Base-by-base conservation (phyloP, 2,329 filamentous ascomycete genomes). In the Arthrobotrys pseudoclavata region DNA sequence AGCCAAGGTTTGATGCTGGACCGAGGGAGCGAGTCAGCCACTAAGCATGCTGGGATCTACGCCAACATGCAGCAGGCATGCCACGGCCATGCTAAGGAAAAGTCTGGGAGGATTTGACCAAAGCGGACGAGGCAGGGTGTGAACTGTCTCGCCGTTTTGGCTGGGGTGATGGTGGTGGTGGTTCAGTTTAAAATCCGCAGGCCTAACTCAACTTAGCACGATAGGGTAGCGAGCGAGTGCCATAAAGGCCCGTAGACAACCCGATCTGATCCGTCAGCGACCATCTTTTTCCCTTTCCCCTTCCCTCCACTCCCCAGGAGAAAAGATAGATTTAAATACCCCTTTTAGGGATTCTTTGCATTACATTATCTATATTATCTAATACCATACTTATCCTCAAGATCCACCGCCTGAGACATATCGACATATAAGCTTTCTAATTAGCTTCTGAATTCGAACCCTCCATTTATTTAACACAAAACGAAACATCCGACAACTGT, bases 171-270 rank as follows among this genome's bases (percentile, higher is more conserved):
- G 42, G 42, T 45, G 42, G 42, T 45, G 42, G 57, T 63, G 34
- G 42, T 63, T 53, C 18, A 42, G 37, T 48, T 52, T 61, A 61
- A 69, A 69, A 62, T 61, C 68, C 57, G 50, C 45, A 29, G 57
- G 60, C 64, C 37, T 31, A 71, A 55, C 26, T 37, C 18, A 50
- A 80, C 83, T 83, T 82, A 22, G 55, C 69, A 53, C 31, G 69
- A 62, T 47, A 22, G 15, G 3, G 18, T 60, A 22, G 55, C 29
- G 52, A 55, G 52, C 52, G 26, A 60, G 63, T 64, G 37, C 52
- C 61, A 66, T 72, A 77, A 77, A 77, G 61, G 74, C 67, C 61
- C 67, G 61, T 77, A 50, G 74, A 77, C 60, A 71, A 61, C 67
- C 74, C 74, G 74, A 70, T 62, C 53, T 52, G 67, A 71, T 77